Conservation (phyloP, 148 eudicot genomes). For the Rhododendron williamsianum region DNA sequence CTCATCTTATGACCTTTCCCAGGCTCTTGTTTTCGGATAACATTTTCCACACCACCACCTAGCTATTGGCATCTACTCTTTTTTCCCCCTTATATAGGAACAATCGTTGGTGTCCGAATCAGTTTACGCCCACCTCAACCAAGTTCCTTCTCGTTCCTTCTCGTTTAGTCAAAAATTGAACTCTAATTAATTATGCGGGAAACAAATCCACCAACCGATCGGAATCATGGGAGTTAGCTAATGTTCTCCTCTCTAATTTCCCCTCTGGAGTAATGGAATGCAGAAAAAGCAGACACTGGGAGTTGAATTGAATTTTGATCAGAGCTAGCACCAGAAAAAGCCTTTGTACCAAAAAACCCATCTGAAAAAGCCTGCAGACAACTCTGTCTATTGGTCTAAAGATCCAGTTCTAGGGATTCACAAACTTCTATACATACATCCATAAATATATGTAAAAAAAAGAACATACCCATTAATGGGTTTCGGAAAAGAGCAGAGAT, state of each 20-base stretch:
- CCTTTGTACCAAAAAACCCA: background rate
- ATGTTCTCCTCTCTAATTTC: too few species aligned
- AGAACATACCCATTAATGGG: background rate
- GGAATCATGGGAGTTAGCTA: too few species aligned
- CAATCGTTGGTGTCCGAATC: too few species aligned
- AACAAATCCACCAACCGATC: too few species aligned
- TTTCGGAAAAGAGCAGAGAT: too few species aligned
- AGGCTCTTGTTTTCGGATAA: slow-evolving; percentile 29
- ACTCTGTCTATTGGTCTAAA: background rate
- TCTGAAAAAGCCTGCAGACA: slow-evolving; percentile 30
- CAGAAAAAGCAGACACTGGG: background rate
- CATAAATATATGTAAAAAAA: background rate
- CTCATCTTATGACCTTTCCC: slow-evolving; percentile 25
- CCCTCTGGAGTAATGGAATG: background rate
- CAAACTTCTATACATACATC: background rate
- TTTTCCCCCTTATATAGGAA: too few species aligned
- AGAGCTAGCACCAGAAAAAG: background rate
- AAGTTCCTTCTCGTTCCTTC: too few species aligned
- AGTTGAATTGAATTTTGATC: slow-evolving; percentile 19
- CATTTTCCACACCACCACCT: slow-evolving; percentile 8
- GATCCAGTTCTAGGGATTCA: slow-evolving; percentile 19
- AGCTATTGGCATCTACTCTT: slow-evolving; percentile 10
- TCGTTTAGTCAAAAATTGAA: too few species aligned
- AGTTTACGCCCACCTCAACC: too few species aligned
- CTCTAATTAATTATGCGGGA: too few species aligned